Evolutionary conservation across 78 protist genomes (phyloP).

Genomic region (Dictyostelium citrinum): DNA sequence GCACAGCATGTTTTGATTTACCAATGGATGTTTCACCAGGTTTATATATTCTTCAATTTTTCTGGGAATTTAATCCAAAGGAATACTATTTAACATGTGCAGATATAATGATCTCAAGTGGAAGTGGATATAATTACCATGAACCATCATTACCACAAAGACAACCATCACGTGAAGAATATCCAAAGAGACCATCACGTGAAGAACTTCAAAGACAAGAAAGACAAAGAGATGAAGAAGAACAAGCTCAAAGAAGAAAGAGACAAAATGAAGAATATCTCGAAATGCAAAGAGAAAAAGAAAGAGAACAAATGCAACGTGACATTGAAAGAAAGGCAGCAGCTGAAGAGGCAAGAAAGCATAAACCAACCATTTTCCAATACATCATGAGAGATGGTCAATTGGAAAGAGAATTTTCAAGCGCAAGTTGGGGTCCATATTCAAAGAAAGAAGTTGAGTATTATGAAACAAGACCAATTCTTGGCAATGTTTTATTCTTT

Average conservation of each 20-base stretch:
- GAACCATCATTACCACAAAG: neutral
- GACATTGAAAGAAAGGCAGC: neutral
- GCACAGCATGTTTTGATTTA: slow-evolving; percentile 40
- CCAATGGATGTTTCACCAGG: slow-evolving; percentile 26
- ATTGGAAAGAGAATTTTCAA: neutral
- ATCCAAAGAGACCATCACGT: neutral
- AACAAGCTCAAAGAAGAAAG: neutral
- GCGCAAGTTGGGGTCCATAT: neutral
- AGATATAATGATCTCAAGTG: neutral
- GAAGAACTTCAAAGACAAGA: neutral
- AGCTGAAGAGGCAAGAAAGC: neutral
- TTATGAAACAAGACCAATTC: neutral
- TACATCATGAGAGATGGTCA: neutral
- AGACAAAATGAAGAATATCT: neutral
- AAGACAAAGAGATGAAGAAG: neutral
- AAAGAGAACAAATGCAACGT: neutral
- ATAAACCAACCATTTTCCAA: neutral
- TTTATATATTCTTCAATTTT: slow-evolving; percentile 49
- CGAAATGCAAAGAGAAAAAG: neutral
- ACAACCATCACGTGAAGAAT: neutral
- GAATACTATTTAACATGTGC: slow-evolving; percentile 76
- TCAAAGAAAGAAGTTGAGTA: neutral
- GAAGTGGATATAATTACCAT: neutral
- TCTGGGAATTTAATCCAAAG: slow-evolving; percentile 72
- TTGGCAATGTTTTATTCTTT: neutral